Evolutionary conservation across 2,329 filamentous ascomycete genomes (phyloP), one percentile per base, ranked within the genome.

Genomic region (Cladosporium colombiae): DNA sequence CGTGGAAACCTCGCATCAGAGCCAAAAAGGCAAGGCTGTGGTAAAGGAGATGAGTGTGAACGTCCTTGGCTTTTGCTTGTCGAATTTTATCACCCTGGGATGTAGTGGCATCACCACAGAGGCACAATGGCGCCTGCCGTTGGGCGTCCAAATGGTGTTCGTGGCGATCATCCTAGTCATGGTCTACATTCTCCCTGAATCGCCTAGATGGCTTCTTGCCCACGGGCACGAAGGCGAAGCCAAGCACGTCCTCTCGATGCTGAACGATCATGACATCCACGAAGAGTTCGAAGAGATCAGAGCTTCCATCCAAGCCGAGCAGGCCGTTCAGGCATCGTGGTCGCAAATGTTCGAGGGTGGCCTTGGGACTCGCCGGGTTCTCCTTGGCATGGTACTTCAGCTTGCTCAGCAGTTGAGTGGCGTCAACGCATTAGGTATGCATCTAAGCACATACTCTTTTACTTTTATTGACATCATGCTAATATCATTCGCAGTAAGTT

Each of bases 331-430:
- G 46, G 67, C 66, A 16, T 70, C 67, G 2, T 71, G 70, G 69
- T 67, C 66, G 16, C 68, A 73, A 53, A 64, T 73, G n/a, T 69
- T 72, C 46, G 64, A 60, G 18, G 69, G 68, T 3, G 71, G 70
- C 8, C 64, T 69, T 21, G 66, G 68, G 18, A 69, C 68, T 5
- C 62, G 71, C 21, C 52, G 72, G 13, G 65, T 72, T 3, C 55
- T 70, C 1, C 65, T 72, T 14, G 70, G 71, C 5, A 71, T 72
- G 63, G 60, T 70, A 16, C 65, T 72, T 3, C 71, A 73, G 62
- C 46, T 67, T 23, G 65, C 67, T 81, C 86, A 88, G 73, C 86
- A 89, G 69, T 77, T 88, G 4, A 82, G 81, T 25, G 85, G 85
- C 0, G 86, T 85, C 60, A 79, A 79, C 55, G 77, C 77, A 2